Evolutionary conservation across 768 basidiomycete species (phyloP), one percentile per base, ranked within the genome.

Genomic region (Russula foetens): DNA sequence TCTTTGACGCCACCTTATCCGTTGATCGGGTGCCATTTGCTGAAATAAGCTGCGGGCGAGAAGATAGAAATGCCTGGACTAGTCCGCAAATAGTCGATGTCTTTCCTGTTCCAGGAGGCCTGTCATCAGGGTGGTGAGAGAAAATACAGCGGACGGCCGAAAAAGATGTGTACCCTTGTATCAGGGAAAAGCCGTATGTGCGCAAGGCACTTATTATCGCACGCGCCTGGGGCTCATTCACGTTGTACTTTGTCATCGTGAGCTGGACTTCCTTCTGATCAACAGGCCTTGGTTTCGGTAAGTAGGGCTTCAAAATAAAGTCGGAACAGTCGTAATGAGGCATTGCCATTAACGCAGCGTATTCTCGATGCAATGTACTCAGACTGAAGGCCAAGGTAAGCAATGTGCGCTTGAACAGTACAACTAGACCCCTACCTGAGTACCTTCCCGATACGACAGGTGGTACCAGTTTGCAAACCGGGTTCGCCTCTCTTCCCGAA

Each of bases 81-180:
- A 99, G 78, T 23, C 92, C 93, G 66, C 92, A 92, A 63, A 99
- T 98, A 1, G 97, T 99, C 23, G 92, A 96, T 9, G 97, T 99
- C 75, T 99, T 99, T 14, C 97, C 97, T 0, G 97, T 99, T 56
- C 97, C 97, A 1, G 97, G 97, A 38, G 97, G 97, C 24, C 96
- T 95, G 64, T 57, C 55, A 44, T 41, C 15, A 55, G 19, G 24
- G 45, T 47, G 4, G 35, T 15, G 14, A 8, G 28, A 19, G 5
- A 17, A 7, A 26, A 17, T 29, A 33, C 11, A 6, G 9, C 6
- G 11, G 35, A 23, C 6, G 17, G 51, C n/a, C n/a, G n/a, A n/a
- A 57, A 11, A 7, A 14, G 35, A 33, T 26, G 65, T 63, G 28
- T 69, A 95, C 96, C 97, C 97, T 80, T 99, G 97, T 57, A 99